A percentile compares a stretch with the other conserved stretches of the same genome.
Conservation (phyloP, 164 flowering plant species). For the Akebia trifoliata region DNA sequence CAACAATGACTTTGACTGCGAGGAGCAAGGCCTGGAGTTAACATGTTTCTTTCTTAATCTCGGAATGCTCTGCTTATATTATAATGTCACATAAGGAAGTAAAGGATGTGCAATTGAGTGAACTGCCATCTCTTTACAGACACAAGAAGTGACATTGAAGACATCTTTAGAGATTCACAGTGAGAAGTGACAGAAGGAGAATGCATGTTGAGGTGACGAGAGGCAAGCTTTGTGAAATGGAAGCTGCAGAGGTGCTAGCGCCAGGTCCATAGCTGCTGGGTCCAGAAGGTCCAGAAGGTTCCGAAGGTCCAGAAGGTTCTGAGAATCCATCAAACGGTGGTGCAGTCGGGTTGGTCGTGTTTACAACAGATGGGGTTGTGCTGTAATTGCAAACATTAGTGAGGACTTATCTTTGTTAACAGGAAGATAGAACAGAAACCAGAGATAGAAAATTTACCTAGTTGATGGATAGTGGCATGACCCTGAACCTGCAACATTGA, state of each 20-base stretch:
- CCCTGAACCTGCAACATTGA: constrained; percentile 41
- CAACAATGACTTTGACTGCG: neutral
- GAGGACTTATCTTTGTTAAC: neutral
- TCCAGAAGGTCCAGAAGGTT: constrained; percentile 33
- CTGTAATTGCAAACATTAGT: constrained; percentile 26
- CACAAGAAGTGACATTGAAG: no score
- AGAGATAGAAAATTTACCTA: constrained; percentile 34
- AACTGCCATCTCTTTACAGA: constrained; percentile 9
- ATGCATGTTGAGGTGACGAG: constrained; percentile 10
- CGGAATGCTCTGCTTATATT: neutral
- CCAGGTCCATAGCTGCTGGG: constrained; percentile 21
- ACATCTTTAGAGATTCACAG: constrained; percentile 10
- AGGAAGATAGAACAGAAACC: neutral
- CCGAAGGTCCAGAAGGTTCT: constrained; percentile 38
- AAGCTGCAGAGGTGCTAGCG: constrained; percentile 18
- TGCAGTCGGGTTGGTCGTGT: constrained; percentile 47
- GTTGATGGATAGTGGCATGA: constrained; percentile 56
- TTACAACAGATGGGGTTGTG: constrained; percentile 42
- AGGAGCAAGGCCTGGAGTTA: neutral
- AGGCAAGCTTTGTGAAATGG: constrained; percentile 1
- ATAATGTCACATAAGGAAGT: neutral
- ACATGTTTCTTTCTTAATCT: neutral
- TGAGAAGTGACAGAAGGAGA: constrained; percentile 7
- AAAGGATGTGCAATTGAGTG: constrained; percentile 10
- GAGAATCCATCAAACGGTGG: constrained; percentile 42